Evolutionary conservation across 805 yeast species (phyloP).

Genomic region (Metschnikowia santaceciliae): DNA sequence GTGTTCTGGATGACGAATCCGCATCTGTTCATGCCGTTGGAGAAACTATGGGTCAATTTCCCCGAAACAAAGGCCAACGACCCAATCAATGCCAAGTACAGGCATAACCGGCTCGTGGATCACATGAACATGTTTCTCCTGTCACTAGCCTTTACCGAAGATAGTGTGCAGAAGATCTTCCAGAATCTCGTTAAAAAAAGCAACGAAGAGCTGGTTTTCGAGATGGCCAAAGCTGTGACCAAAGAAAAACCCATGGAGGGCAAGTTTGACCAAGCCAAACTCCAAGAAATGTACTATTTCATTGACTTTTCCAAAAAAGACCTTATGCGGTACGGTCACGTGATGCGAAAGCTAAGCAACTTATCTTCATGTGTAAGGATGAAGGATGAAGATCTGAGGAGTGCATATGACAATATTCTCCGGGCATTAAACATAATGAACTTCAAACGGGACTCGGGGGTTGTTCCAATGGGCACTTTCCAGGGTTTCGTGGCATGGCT

Average conservation of each 20-base stretch:
- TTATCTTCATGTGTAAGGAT: slow-evolving; percentile 28
- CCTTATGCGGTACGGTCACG: slow-evolving; percentile 26
- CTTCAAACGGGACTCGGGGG: background rate
- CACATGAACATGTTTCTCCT: slow-evolving; percentile 46
- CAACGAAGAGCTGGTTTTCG: slow-evolving; percentile 27
- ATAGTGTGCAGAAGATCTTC: slow-evolving; percentile 10
- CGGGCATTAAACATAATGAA: background rate
- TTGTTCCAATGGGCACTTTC: background rate
- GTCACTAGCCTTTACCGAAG: slow-evolving; percentile 28
- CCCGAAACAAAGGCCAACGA: slow-evolving; percentile 23
- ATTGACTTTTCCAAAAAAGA: slow-evolving; percentile 45
- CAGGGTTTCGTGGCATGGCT: slow-evolving; percentile 17
- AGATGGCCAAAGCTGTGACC: slow-evolving; percentile 20
- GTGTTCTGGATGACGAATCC: slow-evolving; percentile 28
- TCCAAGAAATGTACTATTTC: slow-evolving; percentile 45
- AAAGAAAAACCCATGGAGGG: slow-evolving; percentile 17
- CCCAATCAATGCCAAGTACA: slow-evolving; percentile 40
- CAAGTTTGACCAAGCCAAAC: slow-evolving; percentile 18
- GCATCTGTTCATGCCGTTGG: slow-evolving; percentile 24
- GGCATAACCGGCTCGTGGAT: slow-evolving; percentile 45
- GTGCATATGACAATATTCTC: background rate
- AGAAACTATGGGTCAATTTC: slow-evolving; percentile 20
- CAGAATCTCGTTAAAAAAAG: slow-evolving; percentile 1
- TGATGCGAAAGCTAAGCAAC: slow-evolving; percentile 35
- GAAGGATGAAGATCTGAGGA: slow-evolving; percentile 31